Evolutionary conservation across 2,329 filamentous ascomycete genomes (phyloP).

Genomic region (Aspergillus pseudotamarii): DNA sequence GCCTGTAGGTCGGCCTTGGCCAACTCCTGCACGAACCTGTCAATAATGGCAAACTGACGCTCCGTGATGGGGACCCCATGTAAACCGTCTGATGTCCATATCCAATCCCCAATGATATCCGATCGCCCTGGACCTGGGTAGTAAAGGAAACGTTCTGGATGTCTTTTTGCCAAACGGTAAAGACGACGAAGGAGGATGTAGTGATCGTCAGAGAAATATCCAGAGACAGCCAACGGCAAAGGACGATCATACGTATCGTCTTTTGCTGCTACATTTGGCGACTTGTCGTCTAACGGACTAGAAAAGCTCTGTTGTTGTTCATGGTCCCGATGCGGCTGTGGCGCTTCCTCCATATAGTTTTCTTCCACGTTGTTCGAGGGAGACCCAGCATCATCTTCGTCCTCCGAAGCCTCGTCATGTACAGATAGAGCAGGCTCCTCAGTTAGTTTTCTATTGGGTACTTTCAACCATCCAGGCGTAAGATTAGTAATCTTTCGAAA

Average conservation of each 20-base stretch:
- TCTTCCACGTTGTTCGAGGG: constrained; percentile 11
- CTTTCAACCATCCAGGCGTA: constrained; percentile 39
- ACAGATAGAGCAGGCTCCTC: constrained; percentile 17
- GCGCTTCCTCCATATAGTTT: constrained; percentile 18
- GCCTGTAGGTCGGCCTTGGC: constrained; percentile 36
- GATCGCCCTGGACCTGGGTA: constrained; percentile 36
- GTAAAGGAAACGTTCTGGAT: constrained; percentile 43
- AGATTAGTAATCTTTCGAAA: constrained; percentile 38
- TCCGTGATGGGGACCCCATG: constrained; percentile 46
- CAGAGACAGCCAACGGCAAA: constrained; percentile 36
- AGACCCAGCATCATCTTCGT: constrained; percentile 21
- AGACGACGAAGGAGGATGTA: constrained; percentile 42
- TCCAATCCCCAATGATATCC: constrained; percentile 46
- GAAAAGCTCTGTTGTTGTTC: constrained; percentile 14
- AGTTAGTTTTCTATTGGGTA: constrained; percentile 25
- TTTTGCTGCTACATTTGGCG: constrained; percentile 9
- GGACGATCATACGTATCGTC: constrained; percentile 19
- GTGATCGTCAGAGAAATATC: constrained; percentile 47
- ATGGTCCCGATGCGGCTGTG: constrained; percentile 8
- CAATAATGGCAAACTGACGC: constrained; percentile 45
- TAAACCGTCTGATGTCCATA: constrained; percentile 45
- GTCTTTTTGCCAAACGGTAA: constrained; percentile 41
- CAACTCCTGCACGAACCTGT: constrained; percentile 43
- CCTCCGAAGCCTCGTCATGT: constrained; percentile 17
- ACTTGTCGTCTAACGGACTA: constrained; percentile 14